Evolutionary conservation across 2,329 filamentous ascomycete species (phyloP), one percentile per base, ranked within the genome.

Genomic region (Huntiella savannae): DNA sequence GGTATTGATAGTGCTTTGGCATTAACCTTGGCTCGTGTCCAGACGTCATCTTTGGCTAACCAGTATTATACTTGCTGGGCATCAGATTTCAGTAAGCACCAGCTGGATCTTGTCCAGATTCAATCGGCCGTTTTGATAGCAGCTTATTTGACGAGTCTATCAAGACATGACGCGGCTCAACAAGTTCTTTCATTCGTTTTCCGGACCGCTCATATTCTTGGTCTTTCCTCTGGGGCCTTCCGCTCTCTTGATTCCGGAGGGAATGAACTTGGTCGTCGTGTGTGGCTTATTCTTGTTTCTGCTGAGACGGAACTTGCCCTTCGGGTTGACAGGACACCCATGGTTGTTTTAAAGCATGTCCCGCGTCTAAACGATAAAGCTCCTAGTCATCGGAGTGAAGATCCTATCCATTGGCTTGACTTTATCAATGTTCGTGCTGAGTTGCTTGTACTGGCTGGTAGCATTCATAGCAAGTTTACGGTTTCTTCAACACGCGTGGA

Each of bases 371-470:
- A 33, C 3, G 46, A 47, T 33, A 13, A 35, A 6, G 40, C 46
- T 17, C 17, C 39, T 10, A 33, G 34, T 34, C 40, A 43, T 35
- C 13, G 17, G 16, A 34, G 28, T 8, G 40, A 8, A 34, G 33
- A 19, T 5, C 28, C 19, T 12, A 33, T 43, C 11, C 46, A 47
- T 33, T 47, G 46, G 46, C 40, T 47, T 4, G 46, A 47, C 12
- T 47, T 47, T 7, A 33, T 47, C 12, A 47, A 47, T 13, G 43
- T 43, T 33, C 46, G 46, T 28, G 46, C 40, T 12, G 46, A 47
- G 15, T 34, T 47, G 13, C 34, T 43, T 4, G 46, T 43, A 5
- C 46, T 47, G 15, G 40, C 38, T 5, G 40, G 28, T 13, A 47
- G 34, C 11, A 47, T 47, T 33, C n/a, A 22, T 13, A 43, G 19